These are phyloP conservation scores for Metschnikowia rubicola DNA, from an alignment of 805 yeast species.

Conservation along the genomic window DNA sequence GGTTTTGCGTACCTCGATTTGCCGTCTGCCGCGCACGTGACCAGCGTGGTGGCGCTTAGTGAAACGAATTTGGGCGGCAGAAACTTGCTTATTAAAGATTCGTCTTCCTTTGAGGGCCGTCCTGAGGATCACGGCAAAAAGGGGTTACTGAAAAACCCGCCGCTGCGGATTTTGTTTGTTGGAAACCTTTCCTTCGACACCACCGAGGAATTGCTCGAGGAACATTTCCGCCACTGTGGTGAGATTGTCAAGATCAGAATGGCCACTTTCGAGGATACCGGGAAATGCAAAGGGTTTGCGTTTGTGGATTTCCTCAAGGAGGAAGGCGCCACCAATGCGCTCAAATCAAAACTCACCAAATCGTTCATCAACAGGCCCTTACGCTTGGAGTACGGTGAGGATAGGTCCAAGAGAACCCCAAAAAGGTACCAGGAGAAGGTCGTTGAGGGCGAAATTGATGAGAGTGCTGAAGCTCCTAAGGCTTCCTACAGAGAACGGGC, in stretches of 20 bases:
- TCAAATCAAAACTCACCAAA: slow-evolving; percentile 65
- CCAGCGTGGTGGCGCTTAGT: slow-evolving; percentile 59
- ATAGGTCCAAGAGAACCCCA: slow-evolving; percentile 76
- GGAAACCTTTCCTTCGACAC: slow-evolving; percentile 94
- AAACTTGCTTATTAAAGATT: slow-evolving; percentile 77
- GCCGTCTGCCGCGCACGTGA: slow-evolving; percentile 53
- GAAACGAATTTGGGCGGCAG: slow-evolving; percentile 80
- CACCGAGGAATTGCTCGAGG: slow-evolving; percentile 69
- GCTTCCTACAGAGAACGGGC: neutral
- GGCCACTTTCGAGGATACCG: slow-evolving; percentile 97
- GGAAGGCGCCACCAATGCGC: slow-evolving; percentile 78
- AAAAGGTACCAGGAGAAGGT: slow-evolving; percentile 27
- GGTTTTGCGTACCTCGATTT: slow-evolving; percentile 94
- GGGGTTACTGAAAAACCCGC: slow-evolving; percentile 67
- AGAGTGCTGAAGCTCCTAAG: slow-evolving; percentile 6
- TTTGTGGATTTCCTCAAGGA: slow-evolving; percentile 82
- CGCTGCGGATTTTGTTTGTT: slow-evolving; percentile 83
- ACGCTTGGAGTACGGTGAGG: slow-evolving; percentile 92
- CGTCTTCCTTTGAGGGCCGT: slow-evolving; percentile 81
- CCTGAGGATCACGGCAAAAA: slow-evolving; percentile 53
- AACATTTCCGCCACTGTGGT: slow-evolving; percentile 89
- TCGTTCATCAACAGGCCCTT: slow-evolving; percentile 69
- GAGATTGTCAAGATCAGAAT: slow-evolving; percentile 79
- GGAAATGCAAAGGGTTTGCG: slow-evolving; percentile 96
- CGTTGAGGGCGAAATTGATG: slow-evolving; percentile 17